Evolutionary conservation across 2,329 filamentous ascomycete species (phyloP), one percentile per base, ranked within the genome.

Genomic region (Penicillium sumatraense): DNA sequence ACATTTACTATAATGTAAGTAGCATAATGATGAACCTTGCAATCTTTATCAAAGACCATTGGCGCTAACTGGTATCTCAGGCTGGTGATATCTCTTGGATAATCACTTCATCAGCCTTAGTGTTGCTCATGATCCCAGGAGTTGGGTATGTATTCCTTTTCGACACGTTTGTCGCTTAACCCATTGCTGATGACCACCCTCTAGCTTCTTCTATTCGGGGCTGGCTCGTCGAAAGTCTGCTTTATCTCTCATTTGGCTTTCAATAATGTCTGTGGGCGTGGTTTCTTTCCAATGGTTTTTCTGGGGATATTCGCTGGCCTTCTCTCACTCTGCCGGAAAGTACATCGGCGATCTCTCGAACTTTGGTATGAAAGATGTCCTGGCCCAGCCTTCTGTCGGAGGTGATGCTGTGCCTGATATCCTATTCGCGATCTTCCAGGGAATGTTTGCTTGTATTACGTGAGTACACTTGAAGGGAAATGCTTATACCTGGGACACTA

Each of bases 231-330:
- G 92, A 73, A 96, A 96, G 80, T 96, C 91, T 0, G 92, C 92
- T 3, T 81, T 96, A 51, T 90, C 91, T 16, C 82, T 96, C 58
- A 89, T 96, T 73, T 93, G 90, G 83, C 83, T 96, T 3, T 90
- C 90, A 13, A 84, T 96, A 78, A 88, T 96, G 79, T 88, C 90
- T 14, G 85, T 89, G 3, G 89, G 86, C 10, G 86, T 96, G 61
- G 86, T 92, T 57, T 88, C 86, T 47, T 96, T 96, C 77, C 91
- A 96, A 71, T 96, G 92, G 91, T 96, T 96, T 80, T 93, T 96
- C 80, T 96, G 91, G 91, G 91, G 91, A 45, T 96, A 91, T 72
- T 92, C 89, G 4, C 77, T 95, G 10, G 86, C 89, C 45, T 95
- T 93, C 72, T 95, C 90, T 14, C 90, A 93, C 75, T 81, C 83